Base-by-base conservation (phyloP, 2,329 filamentous ascomycete genomes). In the Aspergillus clavatus region DNA sequence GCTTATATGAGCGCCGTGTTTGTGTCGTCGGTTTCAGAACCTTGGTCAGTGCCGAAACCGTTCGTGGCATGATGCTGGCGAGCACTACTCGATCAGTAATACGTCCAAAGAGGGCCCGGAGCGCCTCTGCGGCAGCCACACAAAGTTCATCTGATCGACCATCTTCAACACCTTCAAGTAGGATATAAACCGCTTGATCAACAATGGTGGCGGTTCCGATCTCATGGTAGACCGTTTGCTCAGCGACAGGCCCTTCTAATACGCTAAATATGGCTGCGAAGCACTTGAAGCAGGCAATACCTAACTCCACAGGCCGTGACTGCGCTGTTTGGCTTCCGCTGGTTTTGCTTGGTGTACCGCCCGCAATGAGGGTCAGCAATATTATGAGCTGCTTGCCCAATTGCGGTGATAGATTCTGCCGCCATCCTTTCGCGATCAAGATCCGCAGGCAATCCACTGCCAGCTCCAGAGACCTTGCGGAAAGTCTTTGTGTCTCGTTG, bases 321-420 rank as follows among this genome's bases (percentile, higher is more conserved):
- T 63, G 62, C 14, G 50, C 44, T 3, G 57, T 39, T 16, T 57
- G 48, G 27, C 61, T 58, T 22, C 52, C 61, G 38, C 58, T 56
- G 19, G 54, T 56, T 39, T 79, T 76, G 23, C 76, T 82, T 1
- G 86, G 82, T 1, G 81, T 77, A 7, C 87, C 87, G 18, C 86
- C 89, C 46, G 89, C 80, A 46, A 95, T 77, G 58, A 95, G 84
- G 0, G 86, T 87, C 47, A 95, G 76, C 26, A 97, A 75, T 35
- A 95, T 87, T 33, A 97, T 75, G 12, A 97, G 78, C 63, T 97
- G 90, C 51, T 87, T 87, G 26, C 83, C 85, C 43, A 96, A 75
- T 38, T 87, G 79, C 7, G 81, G 75, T 2, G 84, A 78, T 12
- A 96, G 79, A 22, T 79, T 78, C 3, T 76, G 72, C 50, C 82